Evolutionary conservation across 306 rosid genomes (phyloP).

Genomic region (Ceratonia siliqua): DNA sequence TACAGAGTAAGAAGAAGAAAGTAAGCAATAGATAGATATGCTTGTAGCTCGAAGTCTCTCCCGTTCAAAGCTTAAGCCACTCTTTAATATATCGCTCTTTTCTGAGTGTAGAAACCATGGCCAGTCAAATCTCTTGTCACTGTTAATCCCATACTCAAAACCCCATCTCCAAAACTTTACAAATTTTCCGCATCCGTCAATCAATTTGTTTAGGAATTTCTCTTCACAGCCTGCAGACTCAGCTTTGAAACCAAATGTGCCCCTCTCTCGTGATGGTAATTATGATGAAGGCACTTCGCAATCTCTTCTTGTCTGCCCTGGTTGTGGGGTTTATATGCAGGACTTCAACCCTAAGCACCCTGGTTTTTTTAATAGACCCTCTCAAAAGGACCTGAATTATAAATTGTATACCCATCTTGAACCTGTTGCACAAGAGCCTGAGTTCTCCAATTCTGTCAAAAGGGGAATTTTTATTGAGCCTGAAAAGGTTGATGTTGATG

Average conservation of each 20-base stretch:
- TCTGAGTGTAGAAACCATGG: constrained; percentile 20
- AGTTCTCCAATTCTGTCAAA: constrained; percentile 71
- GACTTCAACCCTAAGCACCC: constrained; percentile 67
- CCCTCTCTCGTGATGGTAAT: constrained; percentile 81
- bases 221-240: constrained; percentile 38
- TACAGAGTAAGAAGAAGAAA: not conserved
- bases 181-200: constrained; percentile 12
- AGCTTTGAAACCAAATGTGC: constrained; percentile 29
- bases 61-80: constrained; percentile 42
- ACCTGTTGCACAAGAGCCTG: constrained; percentile 59
- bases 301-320: constrained; percentile 63
- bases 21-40: constrained; percentile 35
- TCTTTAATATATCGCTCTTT: constrained; percentile 27
- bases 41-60: constrained; percentile 41
- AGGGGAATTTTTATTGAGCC: constrained; percentile 64
- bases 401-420: constrained; percentile 55
- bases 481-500: constrained; percentile 33
- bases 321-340: constrained; percentile 93
- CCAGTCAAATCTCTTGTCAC: constrained; percentile 1
- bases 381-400: constrained; percentile 59
- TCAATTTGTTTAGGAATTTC: constrained; percentile 32
- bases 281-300: constrained; percentile 57
- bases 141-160: constrained; percentile 24
- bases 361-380: constrained; percentile 82
- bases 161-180: constrained; percentile 13